Evolutionary conservation across 345 rosid genomes (phyloP).

Genomic region (Angophora floribunda): DNA sequence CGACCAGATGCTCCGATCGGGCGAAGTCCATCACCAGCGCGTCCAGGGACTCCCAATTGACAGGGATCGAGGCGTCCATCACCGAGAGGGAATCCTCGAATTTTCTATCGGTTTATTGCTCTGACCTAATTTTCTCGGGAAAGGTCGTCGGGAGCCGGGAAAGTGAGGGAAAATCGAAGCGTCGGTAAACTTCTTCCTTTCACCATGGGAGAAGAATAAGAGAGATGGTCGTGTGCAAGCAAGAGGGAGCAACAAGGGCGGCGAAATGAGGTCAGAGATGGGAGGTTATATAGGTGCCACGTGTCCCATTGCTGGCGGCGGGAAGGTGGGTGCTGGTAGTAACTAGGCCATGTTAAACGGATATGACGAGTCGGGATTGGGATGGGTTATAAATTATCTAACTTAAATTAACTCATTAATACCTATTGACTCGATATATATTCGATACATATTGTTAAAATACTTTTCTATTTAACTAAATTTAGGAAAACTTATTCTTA

Average conservation of each 20-base stretch:
- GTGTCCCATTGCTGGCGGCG: constrained; percentile 1
- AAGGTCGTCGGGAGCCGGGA: background rate
- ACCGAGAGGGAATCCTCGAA: background rate
- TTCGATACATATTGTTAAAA: too few species aligned
- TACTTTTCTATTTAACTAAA: too few species aligned
- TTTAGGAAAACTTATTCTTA: too few species aligned
- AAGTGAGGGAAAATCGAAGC: background rate
- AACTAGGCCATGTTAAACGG: too few species aligned
- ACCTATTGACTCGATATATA: too few species aligned
- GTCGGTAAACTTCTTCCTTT: background rate
- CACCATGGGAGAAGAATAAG: background rate
- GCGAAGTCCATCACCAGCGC: constrained; percentile 71
- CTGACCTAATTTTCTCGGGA: background rate
- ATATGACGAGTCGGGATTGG: too few species aligned
- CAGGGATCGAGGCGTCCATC: constrained; percentile 34
- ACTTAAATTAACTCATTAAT: too few species aligned
- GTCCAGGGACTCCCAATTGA: constrained; percentile 94
- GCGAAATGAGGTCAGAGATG: background rate
- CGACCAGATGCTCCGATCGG: constrained; percentile 74
- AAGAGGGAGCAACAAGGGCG: constrained; percentile 16
- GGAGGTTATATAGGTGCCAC: constrained; percentile 15
- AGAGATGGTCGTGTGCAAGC: background rate
- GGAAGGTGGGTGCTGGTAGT: too few species aligned
- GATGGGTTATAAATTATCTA: too few species aligned
- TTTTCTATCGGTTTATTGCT: background rate